phyloP scores from a whole-genome alignment of 116 monocot genomes.

The Iris pallida region DNA sequence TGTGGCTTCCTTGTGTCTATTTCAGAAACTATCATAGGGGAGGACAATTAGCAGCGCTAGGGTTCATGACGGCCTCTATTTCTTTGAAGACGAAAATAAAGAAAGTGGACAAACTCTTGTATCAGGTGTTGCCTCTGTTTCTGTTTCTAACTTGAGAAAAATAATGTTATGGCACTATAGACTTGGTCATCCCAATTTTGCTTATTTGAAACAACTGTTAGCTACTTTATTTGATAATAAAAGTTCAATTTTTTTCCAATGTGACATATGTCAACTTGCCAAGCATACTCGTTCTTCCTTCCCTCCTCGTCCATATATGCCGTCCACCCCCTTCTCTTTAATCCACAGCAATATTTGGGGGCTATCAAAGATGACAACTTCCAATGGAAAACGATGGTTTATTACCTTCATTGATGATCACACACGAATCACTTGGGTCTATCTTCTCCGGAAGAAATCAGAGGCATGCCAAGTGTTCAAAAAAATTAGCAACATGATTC shows the following conservation, averaged over 20 bases:
- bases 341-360: constrained; percentile 8
- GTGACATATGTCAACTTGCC: constrained; percentile 2
- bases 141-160: too few species aligned
- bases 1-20: too few species aligned
- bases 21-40: too few species aligned
- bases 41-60: too few species aligned
- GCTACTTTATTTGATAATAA: not conserved
- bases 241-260: not conserved
- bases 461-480: not conserved
- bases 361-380: not conserved
- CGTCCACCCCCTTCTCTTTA: not conserved
- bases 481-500: not conserved
- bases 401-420: constrained; percentile 4
- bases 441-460: not conserved
- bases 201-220: too few species aligned
- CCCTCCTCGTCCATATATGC: not conserved
- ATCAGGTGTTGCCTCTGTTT: too few species aligned
- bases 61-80: too few species aligned
- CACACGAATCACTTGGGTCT: not conserved
- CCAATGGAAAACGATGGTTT: not conserved
- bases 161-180: too few species aligned
- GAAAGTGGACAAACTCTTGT: too few species aligned
- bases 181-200: not conserved
- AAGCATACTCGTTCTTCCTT: not conserved
- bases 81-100: too few species aligned